Percentiles rank a stretch among this genome's conserved stretches.
Evolutionary conservation across 371 early-diverging fungal species (phyloP).

Genomic region (Capillidium rhysosporum): DNA sequence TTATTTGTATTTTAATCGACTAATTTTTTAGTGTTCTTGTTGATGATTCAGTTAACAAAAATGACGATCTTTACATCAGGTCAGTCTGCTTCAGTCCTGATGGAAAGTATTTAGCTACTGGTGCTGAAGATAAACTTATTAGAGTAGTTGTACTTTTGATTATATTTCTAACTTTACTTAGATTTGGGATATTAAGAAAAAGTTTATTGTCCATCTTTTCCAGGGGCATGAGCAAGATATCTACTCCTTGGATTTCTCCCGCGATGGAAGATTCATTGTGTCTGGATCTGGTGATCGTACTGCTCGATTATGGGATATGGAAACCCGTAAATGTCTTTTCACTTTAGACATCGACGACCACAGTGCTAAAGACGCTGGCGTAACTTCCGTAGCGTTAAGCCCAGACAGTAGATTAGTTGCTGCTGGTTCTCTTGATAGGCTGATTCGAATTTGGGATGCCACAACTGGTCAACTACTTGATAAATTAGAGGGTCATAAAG

Average conservation of each 20-base stretch:
- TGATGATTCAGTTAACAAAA: constrained; percentile 51
- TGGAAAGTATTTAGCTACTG: constrained; percentile 78
- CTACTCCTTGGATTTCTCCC: constrained; percentile 87
- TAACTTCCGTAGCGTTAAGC: constrained; percentile 83
- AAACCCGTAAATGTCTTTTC: constrained; percentile 43
- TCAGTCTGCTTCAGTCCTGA: constrained; percentile 95
- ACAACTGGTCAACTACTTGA: constrained; percentile 59
- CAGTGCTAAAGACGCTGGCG: constrained; percentile 76
- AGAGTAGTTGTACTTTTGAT: constrained; percentile 27
- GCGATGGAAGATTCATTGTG: constrained; percentile 77
- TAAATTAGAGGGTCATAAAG: constrained; percentile 87
- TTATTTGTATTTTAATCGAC: background rate
- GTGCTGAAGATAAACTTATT: constrained; percentile 91
- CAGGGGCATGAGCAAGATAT: constrained; percentile 94
- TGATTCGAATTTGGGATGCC: constrained; percentile 88
- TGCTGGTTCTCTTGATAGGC: constrained; percentile 79
- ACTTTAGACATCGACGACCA: constrained; percentile 60
- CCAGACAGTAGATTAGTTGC: constrained; percentile 67
- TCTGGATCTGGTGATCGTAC: constrained; percentile 92
- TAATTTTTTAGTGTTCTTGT: constrained; percentile 36
- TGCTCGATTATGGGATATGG: constrained; percentile 73
- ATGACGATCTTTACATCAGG: constrained; percentile 81
- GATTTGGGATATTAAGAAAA: constrained; percentile 63
- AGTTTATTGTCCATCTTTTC: constrained; percentile 40
- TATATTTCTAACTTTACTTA: constrained; percentile 9